Evolutionary conservation across 176 grass and related monocot genomes (phyloP).

Genomic region (Leersia perrieri): DNA sequence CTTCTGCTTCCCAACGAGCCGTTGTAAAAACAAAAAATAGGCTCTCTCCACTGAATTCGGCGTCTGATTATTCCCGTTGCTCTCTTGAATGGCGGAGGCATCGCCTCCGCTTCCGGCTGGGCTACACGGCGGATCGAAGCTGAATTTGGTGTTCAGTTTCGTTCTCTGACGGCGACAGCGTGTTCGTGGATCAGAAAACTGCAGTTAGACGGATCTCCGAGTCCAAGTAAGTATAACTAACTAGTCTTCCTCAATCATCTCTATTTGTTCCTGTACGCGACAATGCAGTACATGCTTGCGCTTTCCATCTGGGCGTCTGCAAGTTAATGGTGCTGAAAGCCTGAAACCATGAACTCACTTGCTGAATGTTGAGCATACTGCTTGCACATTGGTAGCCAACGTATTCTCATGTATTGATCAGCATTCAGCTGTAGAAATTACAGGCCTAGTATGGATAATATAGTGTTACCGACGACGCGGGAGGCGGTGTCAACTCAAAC

Average conservation of each 20-base stretch:
- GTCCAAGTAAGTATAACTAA: neutral
- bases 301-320: no score
- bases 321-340: no score
- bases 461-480: no score
- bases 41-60: neutral
- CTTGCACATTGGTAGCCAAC: no score
- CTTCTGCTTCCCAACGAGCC: neutral
- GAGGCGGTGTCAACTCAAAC: no score
- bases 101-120: neutral
- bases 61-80: neutral
- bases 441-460: no score
- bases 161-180: neutral
- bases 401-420: no score
- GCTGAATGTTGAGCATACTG: neutral
- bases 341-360: no score
- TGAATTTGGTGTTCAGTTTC: neutral
- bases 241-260: neutral
- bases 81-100: neutral
- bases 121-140: neutral
- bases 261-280: neutral
- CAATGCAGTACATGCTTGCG: neutral
- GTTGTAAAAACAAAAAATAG: no score
- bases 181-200: neutral
- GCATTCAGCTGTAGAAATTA: no score
- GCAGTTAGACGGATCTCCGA: neutral